Percentiles rank a stretch among this genome's conserved stretches.
Evolutionary conservation across 768 basidiomycete genomes (phyloP).

Genomic region (Tulasnella sp.): DNA sequence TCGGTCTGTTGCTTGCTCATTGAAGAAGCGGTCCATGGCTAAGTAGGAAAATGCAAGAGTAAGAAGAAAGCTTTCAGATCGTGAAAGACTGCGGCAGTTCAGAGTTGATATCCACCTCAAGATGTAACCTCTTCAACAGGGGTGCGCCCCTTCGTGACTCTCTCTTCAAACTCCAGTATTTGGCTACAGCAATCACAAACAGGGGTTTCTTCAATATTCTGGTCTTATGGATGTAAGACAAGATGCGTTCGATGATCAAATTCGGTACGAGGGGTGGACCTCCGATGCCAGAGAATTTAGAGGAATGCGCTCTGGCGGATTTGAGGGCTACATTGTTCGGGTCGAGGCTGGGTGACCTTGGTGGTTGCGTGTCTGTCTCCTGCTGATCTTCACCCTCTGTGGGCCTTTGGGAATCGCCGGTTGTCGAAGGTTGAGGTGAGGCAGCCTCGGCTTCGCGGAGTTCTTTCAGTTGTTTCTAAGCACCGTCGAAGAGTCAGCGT

Average conservation of each 20-base stretch:
- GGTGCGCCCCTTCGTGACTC: constrained; percentile 92
- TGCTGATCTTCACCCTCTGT: constrained; percentile 24
- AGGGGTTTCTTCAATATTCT: constrained; percentile 65
- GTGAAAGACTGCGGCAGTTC: background rate
- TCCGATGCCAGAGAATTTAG: constrained; percentile 64
- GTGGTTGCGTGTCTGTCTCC: background rate
- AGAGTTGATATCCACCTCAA: constrained; percentile 46
- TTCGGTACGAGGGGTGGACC: constrained; percentile 88
- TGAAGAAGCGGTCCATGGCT: constrained; percentile 86
- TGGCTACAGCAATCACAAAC: constrained; percentile 68
- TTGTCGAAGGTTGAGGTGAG: constrained; percentile 33
- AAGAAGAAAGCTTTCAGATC: background rate
- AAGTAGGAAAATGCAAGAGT: background rate
- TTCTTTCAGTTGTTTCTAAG: constrained; percentile 64
- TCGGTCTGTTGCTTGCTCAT: constrained; percentile 60
- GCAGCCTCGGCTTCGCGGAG: constrained; percentile 37
- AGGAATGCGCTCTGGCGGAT: constrained; percentile 82
- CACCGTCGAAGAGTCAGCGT: background rate
- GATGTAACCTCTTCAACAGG: constrained; percentile 80
- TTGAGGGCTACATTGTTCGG: constrained; percentile 45
- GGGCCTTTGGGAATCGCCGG: background rate
- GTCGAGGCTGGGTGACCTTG: constrained; percentile 28
- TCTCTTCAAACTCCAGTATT: constrained; percentile 96
- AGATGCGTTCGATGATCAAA: constrained; percentile 71
- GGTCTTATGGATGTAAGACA: constrained; percentile 64